Conservation (phyloP, 352 stramenopile species). For the Globisporangium abappressorium region DNA sequence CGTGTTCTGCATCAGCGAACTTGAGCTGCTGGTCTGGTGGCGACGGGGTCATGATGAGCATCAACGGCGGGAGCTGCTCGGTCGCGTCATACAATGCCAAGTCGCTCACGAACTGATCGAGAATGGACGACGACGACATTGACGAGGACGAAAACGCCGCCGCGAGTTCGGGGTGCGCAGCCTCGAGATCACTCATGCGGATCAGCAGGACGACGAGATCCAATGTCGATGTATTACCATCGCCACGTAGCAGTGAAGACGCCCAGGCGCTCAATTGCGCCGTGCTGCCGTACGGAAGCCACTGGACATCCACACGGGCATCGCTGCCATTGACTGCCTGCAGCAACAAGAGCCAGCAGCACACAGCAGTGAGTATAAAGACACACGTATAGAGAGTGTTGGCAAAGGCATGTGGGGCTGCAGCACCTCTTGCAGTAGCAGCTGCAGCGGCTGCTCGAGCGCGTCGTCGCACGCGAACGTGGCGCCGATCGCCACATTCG, state of each 20-base stretch:
- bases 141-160: neutral
- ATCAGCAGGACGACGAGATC: constrained; percentile 61
- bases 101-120: constrained; percentile 23
- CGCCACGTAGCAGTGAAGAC: neutral
- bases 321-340: constrained; percentile 27
- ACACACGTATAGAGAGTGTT: neutral
- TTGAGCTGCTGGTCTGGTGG: constrained; percentile 15
- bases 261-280: constrained; percentile 33
- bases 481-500: constrained; percentile 38
- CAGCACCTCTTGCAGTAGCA: constrained; percentile 43
- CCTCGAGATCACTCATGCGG: constrained; percentile 52
- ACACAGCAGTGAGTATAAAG: neutral
- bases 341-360: constrained; percentile 4
- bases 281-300: constrained; percentile 54
- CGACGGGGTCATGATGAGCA: constrained; percentile 41
- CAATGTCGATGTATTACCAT: neutral
- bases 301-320: constrained; percentile 37
- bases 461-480: constrained; percentile 62
- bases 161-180: constrained; percentile 51
- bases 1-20: constrained; percentile 15
- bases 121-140: constrained; percentile 1
- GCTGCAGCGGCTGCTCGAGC: constrained; percentile 46
- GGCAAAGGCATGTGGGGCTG: neutral
- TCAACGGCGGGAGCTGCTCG: constrained; percentile 21
- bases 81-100: constrained; percentile 26